Conservation (phyloP, 1,284 basidiomycete species). For the Rhodotorula sp. region DNA sequence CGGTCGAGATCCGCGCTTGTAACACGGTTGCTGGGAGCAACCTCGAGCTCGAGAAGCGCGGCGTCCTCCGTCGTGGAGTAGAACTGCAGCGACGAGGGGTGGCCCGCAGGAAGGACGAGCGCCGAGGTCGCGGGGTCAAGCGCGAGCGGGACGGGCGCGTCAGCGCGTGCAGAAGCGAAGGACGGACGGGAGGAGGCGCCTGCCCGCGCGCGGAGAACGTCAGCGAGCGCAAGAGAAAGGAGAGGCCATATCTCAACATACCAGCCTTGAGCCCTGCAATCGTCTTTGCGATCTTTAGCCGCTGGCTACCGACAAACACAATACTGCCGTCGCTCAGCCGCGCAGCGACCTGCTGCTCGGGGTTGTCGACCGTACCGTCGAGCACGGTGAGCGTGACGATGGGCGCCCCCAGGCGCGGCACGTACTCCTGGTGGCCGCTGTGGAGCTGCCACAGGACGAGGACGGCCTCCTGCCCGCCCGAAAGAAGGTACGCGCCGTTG, state of each 20-base stretch:
- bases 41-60: conserved; percentile 82
- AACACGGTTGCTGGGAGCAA: conserved; percentile 89
- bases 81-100: conserved; percentile 90
- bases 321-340: conserved; percentile 81
- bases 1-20: conserved; percentile 75
- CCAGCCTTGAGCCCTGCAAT: conserved; percentile 79
- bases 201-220: not conserved
- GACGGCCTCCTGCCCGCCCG: conserved; percentile 94
- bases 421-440: conserved; percentile 80
- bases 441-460: conserved; percentile 94
- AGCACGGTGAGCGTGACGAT: conserved; percentile 63
- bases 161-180: conserved; percentile 1
- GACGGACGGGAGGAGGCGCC: conserved; percentile 44
- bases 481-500: conserved; percentile 89
- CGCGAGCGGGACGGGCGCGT: conserved; percentile 61
- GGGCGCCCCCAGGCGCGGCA: conserved; percentile 88
- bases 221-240: conserved; percentile 11
- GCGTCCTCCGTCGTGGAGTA: conserved; percentile 74
- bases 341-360: conserved; percentile 83
- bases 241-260: conserved; percentile 56
- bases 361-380: conserved; percentile 19
- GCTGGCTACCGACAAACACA: conserved; percentile 72
- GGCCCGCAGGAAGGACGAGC: conserved; percentile 85
- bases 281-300: conserved; percentile 69
- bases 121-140: conserved; percentile 64